Conservation (phyloP, 2,329 filamentous ascomycete genomes). For the Alternaria angustiovoidea region DNA sequence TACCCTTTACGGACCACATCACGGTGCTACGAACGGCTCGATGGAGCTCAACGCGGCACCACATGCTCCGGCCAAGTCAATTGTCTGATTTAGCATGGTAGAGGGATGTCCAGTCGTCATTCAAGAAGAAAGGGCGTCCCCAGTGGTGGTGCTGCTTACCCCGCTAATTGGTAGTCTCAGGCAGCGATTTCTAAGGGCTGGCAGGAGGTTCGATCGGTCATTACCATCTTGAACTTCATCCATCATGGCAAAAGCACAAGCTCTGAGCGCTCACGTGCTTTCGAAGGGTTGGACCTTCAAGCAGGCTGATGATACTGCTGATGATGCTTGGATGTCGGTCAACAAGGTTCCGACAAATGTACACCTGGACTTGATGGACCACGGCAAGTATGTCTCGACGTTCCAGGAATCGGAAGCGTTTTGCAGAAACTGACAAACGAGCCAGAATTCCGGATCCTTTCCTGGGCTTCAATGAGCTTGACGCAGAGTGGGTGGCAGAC, state of each 20-base stretch:
- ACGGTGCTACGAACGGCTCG: conserved; percentile 34
- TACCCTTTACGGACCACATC: conserved; percentile 25
- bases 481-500: conserved; percentile 60
- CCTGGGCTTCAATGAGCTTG: conserved; percentile 59
- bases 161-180: conserved; percentile 14
- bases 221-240: not conserved
- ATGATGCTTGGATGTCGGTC: conserved; percentile 56
- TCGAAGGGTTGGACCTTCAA: conserved; percentile 57
- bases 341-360: conserved; percentile 58
- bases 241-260: conserved; percentile 39
- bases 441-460: conserved; percentile 60
- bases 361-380: conserved; percentile 57
- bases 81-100: conserved; percentile 33
- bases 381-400: conserved; percentile 52
- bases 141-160: conserved; percentile 13
- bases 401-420: not conserved
- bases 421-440: conserved; percentile 2
- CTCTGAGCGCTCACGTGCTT: conserved; percentile 43
- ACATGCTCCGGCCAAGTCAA: conserved; percentile 37
- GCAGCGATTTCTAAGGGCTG: conserved; percentile 8
- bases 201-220: conserved; percentile 1
- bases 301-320: conserved; percentile 51
- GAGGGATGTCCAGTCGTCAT: conserved; percentile 13
- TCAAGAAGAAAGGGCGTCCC: conserved; percentile 16
- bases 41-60: conserved; percentile 38